A percentile compares a stretch with the other conserved stretches of the same genome.
These are phyloP conservation scores for Aspergillus aculeatinus DNA, from an alignment of 2,329 filamentous ascomycete species.

Conservation along the genomic window DNA sequence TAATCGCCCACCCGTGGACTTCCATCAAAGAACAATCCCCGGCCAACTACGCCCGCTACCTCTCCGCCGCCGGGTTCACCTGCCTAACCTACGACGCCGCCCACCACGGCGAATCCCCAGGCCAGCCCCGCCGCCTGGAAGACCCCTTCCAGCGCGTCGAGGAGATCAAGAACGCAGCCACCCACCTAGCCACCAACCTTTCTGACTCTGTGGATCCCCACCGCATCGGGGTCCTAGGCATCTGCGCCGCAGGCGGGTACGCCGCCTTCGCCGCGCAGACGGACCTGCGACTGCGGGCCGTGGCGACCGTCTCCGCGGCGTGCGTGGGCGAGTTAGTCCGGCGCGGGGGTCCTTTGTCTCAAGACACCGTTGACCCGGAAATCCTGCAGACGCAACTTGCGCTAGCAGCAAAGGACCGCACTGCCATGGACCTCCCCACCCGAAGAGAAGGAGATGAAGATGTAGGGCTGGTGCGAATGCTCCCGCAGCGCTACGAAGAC, in stretches of 20 bases:
- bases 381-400: constrained; percentile 3
- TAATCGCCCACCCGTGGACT: constrained; percentile 21
- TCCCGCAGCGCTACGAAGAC: constrained; percentile 3
- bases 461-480: constrained; percentile 4
- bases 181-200: too few species aligned
- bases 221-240: too few species aligned
- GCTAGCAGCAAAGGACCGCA: neutral
- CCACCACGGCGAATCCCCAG: too few species aligned
- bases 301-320: constrained; percentile 35
- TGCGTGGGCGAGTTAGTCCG: constrained; percentile 29
- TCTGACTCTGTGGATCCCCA: too few species aligned
- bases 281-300: constrained; percentile 41
- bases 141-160: too few species aligned
- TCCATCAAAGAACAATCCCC: constrained; percentile 43
- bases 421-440: too few species aligned
- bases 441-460: neutral
- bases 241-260: too few species aligned
- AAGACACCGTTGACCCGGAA: constrained; percentile 15
- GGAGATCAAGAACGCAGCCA: too few species aligned
- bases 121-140: too few species aligned
- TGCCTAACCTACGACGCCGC: too few species aligned
- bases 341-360: constrained; percentile 2
- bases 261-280: constrained; percentile 32
- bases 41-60: constrained; percentile 31
- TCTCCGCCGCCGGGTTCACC: too few species aligned